Evolutionary conservation across 2,329 filamentous ascomycete species (phyloP), one percentile per base, ranked within the genome.

Genomic region (Microcyclosporella mali): DNA sequence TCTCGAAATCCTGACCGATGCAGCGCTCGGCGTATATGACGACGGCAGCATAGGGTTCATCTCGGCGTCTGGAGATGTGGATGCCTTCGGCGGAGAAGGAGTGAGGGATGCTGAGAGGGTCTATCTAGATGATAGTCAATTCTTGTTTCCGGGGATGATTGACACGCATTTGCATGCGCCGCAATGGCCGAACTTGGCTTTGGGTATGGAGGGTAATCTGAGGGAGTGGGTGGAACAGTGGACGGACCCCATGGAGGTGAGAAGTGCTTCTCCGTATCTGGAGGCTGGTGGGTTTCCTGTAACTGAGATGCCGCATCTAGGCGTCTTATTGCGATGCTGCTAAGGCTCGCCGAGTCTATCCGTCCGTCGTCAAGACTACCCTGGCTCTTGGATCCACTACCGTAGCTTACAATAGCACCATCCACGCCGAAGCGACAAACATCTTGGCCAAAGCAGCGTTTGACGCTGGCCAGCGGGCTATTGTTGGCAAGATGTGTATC

Each of bases 121-220:
- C 27, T 53, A 50, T 18, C 64, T 77, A 2, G 36, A 52, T 2
- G 63, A 57, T 6, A 69, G 68, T 30, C 62, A 76, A 34, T 78
- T 81, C 52, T 60, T 81, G 36, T 71, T 79, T 43, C 78, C 78
- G 0, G 77, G 77, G 33, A 75, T 81, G 53, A 66, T 84, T 40
- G 81, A 84, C 64, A 83, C 79, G 1, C 81, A 84, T 60, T 82
- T 81, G 47, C 81, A 85, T 55, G 81, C 81, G 0, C 80, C 81
- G 2, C 72, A 75, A 60, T 74, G 68, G 66, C 61, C 68, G 16
- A 69, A 71, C 47, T 64, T 69, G 14, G 69, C 70, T 4, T 56
- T 66, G 2, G 70, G 70, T 4, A 66, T 67, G 40, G 67, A 68
- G 6, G 47, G 45, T 12, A 45, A 43, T 14, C 43, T 56, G 14